Percentiles rank a stretch among this genome's conserved stretches.
Conservation (phyloP, 768 basidiomycete species). For the Chlorophyllum brunneum region DNA sequence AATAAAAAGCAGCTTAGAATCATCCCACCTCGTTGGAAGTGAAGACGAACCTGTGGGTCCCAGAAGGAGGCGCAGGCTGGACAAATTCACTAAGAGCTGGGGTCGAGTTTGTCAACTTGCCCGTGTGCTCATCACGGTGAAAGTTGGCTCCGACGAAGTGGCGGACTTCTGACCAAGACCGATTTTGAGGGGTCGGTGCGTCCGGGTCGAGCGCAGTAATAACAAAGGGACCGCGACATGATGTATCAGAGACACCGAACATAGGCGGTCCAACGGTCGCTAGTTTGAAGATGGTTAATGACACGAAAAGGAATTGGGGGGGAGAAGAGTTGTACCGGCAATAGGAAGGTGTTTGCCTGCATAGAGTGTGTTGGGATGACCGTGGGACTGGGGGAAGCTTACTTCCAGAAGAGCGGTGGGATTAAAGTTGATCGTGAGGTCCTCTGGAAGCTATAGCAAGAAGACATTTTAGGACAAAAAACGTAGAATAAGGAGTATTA, state of each 20-base stretch:
- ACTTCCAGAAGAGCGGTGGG: conserved; percentile 24
- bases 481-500: background rate
- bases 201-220: conserved; percentile 46
- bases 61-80: conserved; percentile 30
- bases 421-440: conserved; percentile 21
- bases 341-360: conserved; percentile 22
- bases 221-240: conserved; percentile 38
- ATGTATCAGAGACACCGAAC: conserved; percentile 25
- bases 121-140: background rate
- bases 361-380: conserved; percentile 17
- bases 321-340: conserved; percentile 1
- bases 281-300: conserved; percentile 11
- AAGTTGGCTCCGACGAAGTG: conserved; percentile 48
- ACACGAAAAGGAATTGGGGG: background rate
- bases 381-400: conserved; percentile 18
- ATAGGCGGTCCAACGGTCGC: conserved; percentile 35
- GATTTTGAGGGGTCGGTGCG: conserved; percentile 44
- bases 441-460: conserved; percentile 20
- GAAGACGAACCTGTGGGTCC: background rate
- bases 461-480: background rate
- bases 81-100: conserved; percentile 34
- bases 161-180: conserved; percentile 38
- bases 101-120: conserved; percentile 30
- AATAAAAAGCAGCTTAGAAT: background rate
- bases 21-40: background rate